Evolutionary conservation across 441 rosid species (phyloP).

Genomic region (Brassica balearica): DNA sequence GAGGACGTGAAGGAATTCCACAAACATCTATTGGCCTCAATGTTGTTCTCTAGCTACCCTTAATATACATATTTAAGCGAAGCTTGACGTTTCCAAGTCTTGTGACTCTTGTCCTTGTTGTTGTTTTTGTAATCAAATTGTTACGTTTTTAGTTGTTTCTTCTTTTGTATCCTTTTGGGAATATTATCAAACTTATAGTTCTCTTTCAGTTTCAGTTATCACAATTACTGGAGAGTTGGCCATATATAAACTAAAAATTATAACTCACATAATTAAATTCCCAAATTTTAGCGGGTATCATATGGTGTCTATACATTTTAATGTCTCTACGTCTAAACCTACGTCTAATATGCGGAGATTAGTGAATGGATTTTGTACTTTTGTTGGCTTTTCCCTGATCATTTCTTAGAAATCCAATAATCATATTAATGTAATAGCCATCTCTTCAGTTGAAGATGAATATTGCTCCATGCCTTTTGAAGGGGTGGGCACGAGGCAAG

Average conservation of each 20-base stretch:
- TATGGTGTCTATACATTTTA: background rate
- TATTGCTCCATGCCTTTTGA: no score
- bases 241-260: background rate
- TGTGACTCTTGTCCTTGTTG: background rate
- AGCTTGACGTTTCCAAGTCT: slow-evolving; percentile 9
- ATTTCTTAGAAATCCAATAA: no score
- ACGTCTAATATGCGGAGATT: background rate
- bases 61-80: background rate
- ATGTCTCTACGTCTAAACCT: background rate
- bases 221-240: background rate
- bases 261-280: background rate
- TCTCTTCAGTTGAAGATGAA: no score
- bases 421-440: no score
- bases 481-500: no score
- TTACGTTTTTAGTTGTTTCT: background rate
- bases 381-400: no score
- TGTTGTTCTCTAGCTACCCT: background rate
- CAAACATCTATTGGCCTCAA: slow-evolving; percentile 7
- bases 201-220: background rate
- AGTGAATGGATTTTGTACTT: background rate
- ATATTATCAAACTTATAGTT: background rate
- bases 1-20: slow-evolving; percentile 7
- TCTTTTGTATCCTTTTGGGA: background rate
- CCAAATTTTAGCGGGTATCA: background rate
- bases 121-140: background rate